Conservation (phyloP, 2,329 filamentous ascomycete genomes). For the Plectosphaerella cucumerina region DNA sequence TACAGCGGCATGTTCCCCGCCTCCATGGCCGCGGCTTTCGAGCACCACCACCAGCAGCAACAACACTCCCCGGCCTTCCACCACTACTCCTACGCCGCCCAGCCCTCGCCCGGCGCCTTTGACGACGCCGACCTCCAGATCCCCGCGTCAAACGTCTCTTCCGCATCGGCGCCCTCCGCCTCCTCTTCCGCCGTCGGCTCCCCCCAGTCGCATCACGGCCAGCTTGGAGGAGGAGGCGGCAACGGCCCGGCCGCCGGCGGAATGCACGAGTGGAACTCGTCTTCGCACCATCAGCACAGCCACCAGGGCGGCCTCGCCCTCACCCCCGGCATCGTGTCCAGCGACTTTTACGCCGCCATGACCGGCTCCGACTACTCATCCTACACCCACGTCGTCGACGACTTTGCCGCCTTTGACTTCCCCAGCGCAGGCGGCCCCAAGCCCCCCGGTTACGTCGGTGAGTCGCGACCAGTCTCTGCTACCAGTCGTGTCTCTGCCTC, state of each 20-base stretch:
- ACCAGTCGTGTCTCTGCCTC: constrained; percentile 17
- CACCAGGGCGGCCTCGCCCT: constrained; percentile 48
- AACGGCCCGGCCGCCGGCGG: constrained; percentile 34
- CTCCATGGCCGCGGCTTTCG: constrained; percentile 35
- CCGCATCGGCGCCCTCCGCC: constrained; percentile 57
- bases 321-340: constrained; percentile 59
- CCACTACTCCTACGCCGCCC: constrained; percentile 39
- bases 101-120: constrained; percentile 44
- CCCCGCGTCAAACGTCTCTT: constrained; percentile 56
- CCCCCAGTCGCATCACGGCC: constrained; percentile 58
- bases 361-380: constrained; percentile 51
- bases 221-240: constrained; percentile 30
- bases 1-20: constrained; percentile 27
- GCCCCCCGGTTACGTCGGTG: constrained; percentile 49
- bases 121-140: constrained; percentile 48
- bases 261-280: constrained; percentile 56
- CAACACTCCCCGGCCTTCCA: constrained; percentile 41
- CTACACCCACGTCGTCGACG: constrained; percentile 47
- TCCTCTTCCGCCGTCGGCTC: constrained; percentile 65
- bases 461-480: constrained; percentile 39
- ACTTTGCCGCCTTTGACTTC: constrained; percentile 45
- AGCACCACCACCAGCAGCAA: constrained; percentile 15
- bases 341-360: constrained; percentile 48
- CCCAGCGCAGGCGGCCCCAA: constrained; percentile 32
- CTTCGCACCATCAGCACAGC: no score